Conservation (phyloP, 768 basidiomycete genomes). For the Dendrothele bispora region DNA sequence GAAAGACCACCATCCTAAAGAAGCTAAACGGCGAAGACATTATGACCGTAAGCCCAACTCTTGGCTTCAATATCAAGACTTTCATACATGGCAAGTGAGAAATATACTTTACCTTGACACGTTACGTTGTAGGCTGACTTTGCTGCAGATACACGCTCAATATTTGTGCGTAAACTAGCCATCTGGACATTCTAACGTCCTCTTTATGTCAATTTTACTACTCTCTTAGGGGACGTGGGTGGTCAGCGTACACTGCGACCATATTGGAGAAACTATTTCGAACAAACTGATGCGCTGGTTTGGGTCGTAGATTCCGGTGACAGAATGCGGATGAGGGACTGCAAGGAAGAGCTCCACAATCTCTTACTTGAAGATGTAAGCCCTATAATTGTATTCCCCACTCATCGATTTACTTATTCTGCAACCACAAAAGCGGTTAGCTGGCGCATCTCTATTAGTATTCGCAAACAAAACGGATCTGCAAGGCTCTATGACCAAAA, state of each 20-base stretch:
- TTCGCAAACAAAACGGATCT: constrained; percentile 99
- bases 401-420: neutral
- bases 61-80: constrained; percentile 99
- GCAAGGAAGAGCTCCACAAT: constrained; percentile 81
- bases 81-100: constrained; percentile 86
- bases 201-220: constrained; percentile 3
- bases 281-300: constrained; percentile 95
- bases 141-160: constrained; percentile 67
- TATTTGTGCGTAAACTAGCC: constrained; percentile 55
- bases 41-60: constrained; percentile 82
- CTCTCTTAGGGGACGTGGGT: constrained; percentile 87
- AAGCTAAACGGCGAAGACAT: constrained; percentile 94
- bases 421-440: constrained; percentile 61
- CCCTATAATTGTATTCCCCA: neutral
- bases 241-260: constrained; percentile 94
- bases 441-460: constrained; percentile 93
- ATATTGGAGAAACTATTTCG: constrained; percentile 99
- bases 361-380: constrained; percentile 91
- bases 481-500: constrained; percentile 76
- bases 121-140: constrained; percentile 11
- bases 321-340: constrained; percentile 86
- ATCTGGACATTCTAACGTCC: neutral
- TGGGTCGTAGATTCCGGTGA: constrained; percentile 99
- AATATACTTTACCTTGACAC: constrained; percentile 18
- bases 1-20: constrained; percentile 98